A percentile compares a stretch with the other conserved stretches of the same genome.
Conservation (phyloP, 2,329 filamentous ascomycete species). For the Fusarium cyanostomum region DNA sequence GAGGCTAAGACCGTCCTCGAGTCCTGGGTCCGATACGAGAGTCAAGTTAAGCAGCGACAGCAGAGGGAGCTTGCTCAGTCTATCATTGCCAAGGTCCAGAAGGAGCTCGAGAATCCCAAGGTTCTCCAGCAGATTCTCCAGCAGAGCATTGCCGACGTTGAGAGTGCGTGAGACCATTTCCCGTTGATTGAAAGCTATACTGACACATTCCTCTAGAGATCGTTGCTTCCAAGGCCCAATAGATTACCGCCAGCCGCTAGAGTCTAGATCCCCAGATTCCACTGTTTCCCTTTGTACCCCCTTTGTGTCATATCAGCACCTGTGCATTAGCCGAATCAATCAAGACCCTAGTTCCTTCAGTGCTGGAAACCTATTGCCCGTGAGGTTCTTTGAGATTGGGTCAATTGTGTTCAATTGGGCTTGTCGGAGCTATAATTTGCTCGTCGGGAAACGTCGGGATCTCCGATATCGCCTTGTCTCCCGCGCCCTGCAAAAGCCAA, state of each 20-base stretch:
- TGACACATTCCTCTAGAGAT: slow-evolving; percentile 62
- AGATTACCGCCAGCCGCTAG: slow-evolving; percentile 54
- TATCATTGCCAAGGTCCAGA: slow-evolving; percentile 97
- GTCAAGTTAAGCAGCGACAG: slow-evolving; percentile 98
- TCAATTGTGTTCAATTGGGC: slow-evolving; percentile 33
- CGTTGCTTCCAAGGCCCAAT: slow-evolving; percentile 70
- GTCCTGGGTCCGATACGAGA: slow-evolving; percentile 98
- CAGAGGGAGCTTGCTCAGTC: slow-evolving; percentile 93
- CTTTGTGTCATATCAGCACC: slow-evolving; percentile 63
- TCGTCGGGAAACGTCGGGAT: slow-evolving; percentile 41
- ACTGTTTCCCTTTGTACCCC: slow-evolving; percentile 62
- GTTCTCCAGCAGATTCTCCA: slow-evolving; percentile 96
- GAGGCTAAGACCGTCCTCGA: slow-evolving; percentile 97
- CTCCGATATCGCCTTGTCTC: slow-evolving; percentile 35
- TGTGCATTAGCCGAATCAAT: slow-evolving; percentile 70
- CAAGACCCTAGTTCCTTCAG: slow-evolving; percentile 46
- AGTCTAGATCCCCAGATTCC: slow-evolving; percentile 50
- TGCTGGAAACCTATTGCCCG: slow-evolving; percentile 31
- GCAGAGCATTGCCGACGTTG: slow-evolving; percentile 94
- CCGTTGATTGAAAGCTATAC: slow-evolving; percentile 4
- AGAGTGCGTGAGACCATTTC: slow-evolving; percentile 70
- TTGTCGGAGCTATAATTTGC: slow-evolving; percentile 36
- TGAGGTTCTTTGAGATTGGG: slow-evolving; percentile 32
- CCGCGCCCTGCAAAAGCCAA: slow-evolving; percentile 27
- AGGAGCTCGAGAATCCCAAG: slow-evolving; percentile 99